Conservation (phyloP, 345 rosid genomes). For the Acer yangbiense region DNA sequence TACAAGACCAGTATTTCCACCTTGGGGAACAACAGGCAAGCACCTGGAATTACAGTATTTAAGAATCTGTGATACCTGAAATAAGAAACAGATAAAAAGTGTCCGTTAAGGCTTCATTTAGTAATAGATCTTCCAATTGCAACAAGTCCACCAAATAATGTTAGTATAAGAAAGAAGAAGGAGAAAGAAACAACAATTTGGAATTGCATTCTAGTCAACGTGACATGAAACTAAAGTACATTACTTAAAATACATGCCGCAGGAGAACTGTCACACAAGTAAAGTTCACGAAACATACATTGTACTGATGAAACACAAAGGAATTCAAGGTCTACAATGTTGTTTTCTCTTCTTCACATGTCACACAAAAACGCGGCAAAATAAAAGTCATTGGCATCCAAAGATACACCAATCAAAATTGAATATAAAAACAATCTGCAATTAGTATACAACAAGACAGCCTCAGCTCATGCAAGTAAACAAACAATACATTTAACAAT, state of each 20-base stretch:
- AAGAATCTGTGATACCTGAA: constrained; percentile 83
- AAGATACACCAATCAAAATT: neutral
- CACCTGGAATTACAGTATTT: constrained; percentile 73
- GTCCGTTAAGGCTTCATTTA: neutral
- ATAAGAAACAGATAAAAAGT: constrained; percentile 8
- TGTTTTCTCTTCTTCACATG: neutral
- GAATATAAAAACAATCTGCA: neutral
- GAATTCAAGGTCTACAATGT: too few species aligned
- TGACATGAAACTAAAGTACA: neutral
- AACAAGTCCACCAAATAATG: neutral
- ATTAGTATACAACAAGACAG: neutral
- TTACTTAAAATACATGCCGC: neutral
- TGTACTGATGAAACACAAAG: too few species aligned
- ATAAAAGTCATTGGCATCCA: neutral
- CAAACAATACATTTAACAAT: neutral
- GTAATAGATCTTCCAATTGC: neutral
- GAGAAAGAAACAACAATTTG: neutral
- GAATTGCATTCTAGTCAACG: neutral
- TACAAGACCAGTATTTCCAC: constrained; percentile 97
- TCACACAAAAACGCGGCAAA: neutral
- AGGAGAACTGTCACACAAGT: too few species aligned
- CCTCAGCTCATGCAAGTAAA: neutral
- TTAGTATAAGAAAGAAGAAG: neutral
- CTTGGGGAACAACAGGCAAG: constrained; percentile 97
- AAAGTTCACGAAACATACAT: too few species aligned